Evolutionary conservation across 495 filamentous ascomycete species (phyloP).

Genomic region (Aspergillus leporis): DNA sequence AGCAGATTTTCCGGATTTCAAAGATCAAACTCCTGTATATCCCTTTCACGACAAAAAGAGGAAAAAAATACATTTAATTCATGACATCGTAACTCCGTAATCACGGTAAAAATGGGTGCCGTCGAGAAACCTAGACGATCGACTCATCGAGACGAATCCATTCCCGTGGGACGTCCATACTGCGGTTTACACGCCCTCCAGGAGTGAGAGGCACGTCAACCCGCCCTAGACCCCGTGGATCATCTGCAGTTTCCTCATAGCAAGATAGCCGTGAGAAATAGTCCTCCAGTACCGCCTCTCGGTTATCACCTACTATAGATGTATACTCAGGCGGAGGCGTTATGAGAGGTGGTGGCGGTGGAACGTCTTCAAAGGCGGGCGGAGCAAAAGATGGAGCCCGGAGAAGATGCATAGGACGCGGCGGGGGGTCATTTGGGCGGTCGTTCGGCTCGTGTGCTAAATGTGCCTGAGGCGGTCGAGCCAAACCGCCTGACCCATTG

Average conservation of each 20-base stretch:
- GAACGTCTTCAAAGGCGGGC: conserved; percentile 84
- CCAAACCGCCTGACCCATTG: conserved; percentile 45
- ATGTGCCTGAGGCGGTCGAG: conserved; percentile 50
- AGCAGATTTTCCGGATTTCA: not conserved
- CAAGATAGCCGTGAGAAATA: conserved; percentile 78
- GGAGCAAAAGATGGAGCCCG: conserved; percentile 88
- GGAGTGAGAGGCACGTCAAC: conserved; percentile 70
- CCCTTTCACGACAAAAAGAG: not conserved
- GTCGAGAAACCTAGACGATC: conserved; percentile 17
- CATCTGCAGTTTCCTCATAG: conserved; percentile 57
- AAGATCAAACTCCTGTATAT: not conserved
- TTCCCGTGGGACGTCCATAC: conserved; percentile 62
- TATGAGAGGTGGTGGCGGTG: conserved; percentile 78
- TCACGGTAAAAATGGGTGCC: not conserved
- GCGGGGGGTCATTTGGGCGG: conserved; percentile 19
- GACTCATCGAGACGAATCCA: conserved; percentile 53
- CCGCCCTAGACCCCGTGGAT: conserved; percentile 50
- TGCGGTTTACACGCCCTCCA: conserved; percentile 66
- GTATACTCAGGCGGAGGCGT: conserved; percentile 92
- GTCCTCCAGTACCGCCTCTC: conserved; percentile 77
- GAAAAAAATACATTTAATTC: conserved; percentile 1
- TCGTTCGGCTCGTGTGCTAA: conserved; percentile 46
- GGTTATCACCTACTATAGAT: conserved; percentile 72
- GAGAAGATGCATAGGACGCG: conserved; percentile 83
- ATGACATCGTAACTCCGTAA: conserved; percentile 1